Conservation (phyloP, 192 early-diverging fungal genomes). For the Podila epicladia region DNA sequence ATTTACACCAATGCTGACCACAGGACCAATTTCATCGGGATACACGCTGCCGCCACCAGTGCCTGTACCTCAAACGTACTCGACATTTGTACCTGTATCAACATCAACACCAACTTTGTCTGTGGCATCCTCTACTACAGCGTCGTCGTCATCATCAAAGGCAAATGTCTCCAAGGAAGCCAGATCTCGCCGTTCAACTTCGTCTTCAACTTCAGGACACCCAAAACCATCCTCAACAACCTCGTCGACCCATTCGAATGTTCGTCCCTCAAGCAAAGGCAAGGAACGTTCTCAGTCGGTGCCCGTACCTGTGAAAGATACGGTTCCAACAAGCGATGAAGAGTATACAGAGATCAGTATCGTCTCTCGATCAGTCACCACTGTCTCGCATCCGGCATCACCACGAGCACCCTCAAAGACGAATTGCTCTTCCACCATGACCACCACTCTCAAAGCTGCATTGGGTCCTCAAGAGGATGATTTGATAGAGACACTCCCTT, state of each 20-base stretch:
- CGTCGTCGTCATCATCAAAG: not conserved
- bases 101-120: not conserved
- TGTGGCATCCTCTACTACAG: not conserved
- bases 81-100: not conserved
- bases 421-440: no score
- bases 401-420: slow-evolving; percentile 4
- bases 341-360: slow-evolving; percentile 11
- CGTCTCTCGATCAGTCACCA: not conserved
- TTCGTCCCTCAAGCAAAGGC: no score
- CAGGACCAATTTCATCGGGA: not conserved
- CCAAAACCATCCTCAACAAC: slow-evolving; percentile 7
- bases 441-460: no score
- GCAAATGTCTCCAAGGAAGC: slow-evolving; percentile 3
- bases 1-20: not conserved
- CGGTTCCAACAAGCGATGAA: not conserved
- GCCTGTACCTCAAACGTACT: not conserved
- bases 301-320: not conserved
- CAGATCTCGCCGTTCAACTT: not conserved
- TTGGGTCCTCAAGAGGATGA: not conserved
- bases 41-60: not conserved
- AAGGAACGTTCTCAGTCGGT: no score
- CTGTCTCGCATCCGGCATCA: slow-evolving; percentile 14
- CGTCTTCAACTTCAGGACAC: not conserved
- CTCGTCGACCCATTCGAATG: not conserved
- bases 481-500: slow-evolving; percentile 9